phyloP scores from a whole-genome alignment of 805 yeast species.

The Lipomyces starkeyi region DNA sequence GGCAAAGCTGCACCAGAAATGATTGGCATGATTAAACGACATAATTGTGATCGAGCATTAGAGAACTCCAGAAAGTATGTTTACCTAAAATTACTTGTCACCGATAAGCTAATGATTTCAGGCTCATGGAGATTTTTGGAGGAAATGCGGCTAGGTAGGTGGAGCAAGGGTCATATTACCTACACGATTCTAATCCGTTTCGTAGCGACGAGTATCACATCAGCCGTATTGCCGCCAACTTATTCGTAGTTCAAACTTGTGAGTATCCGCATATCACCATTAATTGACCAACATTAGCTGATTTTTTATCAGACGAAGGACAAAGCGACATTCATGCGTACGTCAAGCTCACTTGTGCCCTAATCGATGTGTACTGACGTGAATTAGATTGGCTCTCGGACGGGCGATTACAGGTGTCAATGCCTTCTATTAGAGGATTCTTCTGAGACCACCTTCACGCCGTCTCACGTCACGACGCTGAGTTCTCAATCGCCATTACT shows the following conservation, averaged over 20 bases:
- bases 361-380: background rate
- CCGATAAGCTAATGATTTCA: background rate
- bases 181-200: background rate
- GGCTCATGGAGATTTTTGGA: constrained; percentile 53
- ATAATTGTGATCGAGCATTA: constrained; percentile 53
- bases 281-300: background rate
- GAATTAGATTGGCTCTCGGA: constrained; percentile 42
- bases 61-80: constrained; percentile 45
- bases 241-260: constrained; percentile 54
- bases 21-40: constrained; percentile 53
- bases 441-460: background rate
- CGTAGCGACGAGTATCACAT: constrained; percentile 52
- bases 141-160: constrained; percentile 48
- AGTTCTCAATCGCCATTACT: background rate
- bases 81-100: background rate
- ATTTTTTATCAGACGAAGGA: constrained; percentile 45
- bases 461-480: background rate
- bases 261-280: constrained; percentile 18
- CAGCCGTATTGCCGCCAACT: constrained; percentile 51
- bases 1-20: constrained; percentile 50
- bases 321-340: constrained; percentile 54
- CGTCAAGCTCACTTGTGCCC: constrained; percentile 31
- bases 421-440: constrained; percentile 43
- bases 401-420: constrained; percentile 52
- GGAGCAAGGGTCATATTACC: background rate